Percentiles rank a stretch among this genome's conserved stretches.
Evolutionary conservation across 805 yeast genomes (phyloP).

Genomic region (Henningerozyma blattae): DNA sequence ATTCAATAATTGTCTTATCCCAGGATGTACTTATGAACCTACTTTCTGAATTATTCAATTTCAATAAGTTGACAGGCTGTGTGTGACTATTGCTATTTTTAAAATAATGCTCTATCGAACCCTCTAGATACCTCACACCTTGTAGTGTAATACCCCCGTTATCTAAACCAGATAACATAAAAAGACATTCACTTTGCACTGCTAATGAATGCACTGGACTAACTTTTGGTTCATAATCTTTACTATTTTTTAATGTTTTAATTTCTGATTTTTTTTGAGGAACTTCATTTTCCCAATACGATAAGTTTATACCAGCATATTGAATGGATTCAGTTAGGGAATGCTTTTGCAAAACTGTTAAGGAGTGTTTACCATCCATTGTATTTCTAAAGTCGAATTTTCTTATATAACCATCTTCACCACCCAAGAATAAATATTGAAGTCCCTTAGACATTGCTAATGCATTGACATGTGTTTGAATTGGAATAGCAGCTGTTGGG

Average conservation of each 20-base stretch:
- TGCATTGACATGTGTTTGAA: constrained; percentile 65
- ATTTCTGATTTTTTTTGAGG: constrained; percentile 43
- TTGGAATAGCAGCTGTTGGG: constrained; percentile 84
- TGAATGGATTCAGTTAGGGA: constrained; percentile 75
- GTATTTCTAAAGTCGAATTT: constrained; percentile 81
- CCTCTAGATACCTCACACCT: constrained; percentile 74
- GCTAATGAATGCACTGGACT: constrained; percentile 86
- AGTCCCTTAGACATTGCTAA: constrained; percentile 69
- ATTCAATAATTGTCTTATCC: constrained; percentile 70
- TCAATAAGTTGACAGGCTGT: constrained; percentile 62
- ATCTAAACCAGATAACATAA: constrained; percentile 73
- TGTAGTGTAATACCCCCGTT: constrained; percentile 83
- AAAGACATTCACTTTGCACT: constrained; percentile 68
- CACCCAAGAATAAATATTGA: constrained; percentile 85
- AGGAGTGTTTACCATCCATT: constrained; percentile 72
- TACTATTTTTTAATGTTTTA: constrained; percentile 20
- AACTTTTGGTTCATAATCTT: constrained; percentile 40
- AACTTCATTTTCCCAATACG: constrained; percentile 96
- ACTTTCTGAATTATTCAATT: constrained; percentile 49
- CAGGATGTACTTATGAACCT: constrained; percentile 73
- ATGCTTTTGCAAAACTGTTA: constrained; percentile 87
- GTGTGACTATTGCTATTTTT: constrained; percentile 39
- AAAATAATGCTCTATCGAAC: constrained; percentile 67
- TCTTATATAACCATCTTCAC: constrained; percentile 88
- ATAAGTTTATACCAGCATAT: constrained; percentile 68